Evolutionary conservation across 1,139 yeast genomes (phyloP), one percentile per base, ranked within the genome.

Genomic region (Wickerhamiella pararugosa): DNA sequence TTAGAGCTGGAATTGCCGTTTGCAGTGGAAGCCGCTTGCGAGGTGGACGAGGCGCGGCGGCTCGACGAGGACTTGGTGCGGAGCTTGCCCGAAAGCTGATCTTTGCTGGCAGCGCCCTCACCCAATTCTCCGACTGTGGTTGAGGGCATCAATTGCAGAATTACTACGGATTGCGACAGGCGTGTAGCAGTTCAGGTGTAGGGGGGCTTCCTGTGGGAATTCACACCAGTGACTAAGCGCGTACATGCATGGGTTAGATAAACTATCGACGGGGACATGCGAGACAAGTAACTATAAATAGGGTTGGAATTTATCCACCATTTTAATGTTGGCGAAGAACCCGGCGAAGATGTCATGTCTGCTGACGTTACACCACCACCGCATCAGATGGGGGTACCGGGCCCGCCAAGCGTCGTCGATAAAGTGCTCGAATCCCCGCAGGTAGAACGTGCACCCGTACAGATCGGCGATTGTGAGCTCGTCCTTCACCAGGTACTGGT

Each of bases 401-500:
- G 70, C 67, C 66, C 86, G 77, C 87, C 90, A 84, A 58, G 77
- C 77, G 42, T 67, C 57, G 60, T 87, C 97, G 64, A 74, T 80
- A 51, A 83, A 62, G 64, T 59, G 56, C 52, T 71, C 65, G 6
- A 50, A 32, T 1, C 45, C 48, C 7, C 53, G 50, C 35, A 48
- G 34, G 55, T 75, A 65, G 51, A 69, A 59, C 48, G 76, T 58
- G 53, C 80, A 87, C 54, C 70, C 65, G 57, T 73, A 71, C 55
- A 83, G 61, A 67, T 90, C 98, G 59, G 96, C 97, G 51, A 79
- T 62, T 44, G 96, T 69, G 57, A 82, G 59, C 69, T 90, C 75
- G 70, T 87, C 96, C 61, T 94, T 92, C 57, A 79, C 96, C 62
- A 90, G 75, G 71, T 73, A 90, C 50, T 96, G 84, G 76, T 71